Evolutionary conservation across 805 yeast species (phyloP), one percentile per base, ranked within the genome.

Genomic region (Kazachstania taianensis): DNA sequence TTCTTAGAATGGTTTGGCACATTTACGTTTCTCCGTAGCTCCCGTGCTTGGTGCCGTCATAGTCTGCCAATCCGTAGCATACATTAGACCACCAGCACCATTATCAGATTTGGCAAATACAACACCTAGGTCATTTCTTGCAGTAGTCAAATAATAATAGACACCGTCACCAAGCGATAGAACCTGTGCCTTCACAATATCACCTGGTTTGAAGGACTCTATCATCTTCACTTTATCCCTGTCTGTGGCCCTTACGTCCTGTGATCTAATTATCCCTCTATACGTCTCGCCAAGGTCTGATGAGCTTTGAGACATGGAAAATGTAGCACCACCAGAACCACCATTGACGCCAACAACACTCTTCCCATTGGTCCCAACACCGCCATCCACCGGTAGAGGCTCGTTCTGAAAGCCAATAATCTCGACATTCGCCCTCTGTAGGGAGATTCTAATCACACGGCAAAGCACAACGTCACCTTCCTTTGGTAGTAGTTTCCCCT

Each of bases 21-120:
- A 84, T 58, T 92, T 92, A 40, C 98, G 70, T 46, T 66, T 65
- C 49, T 86, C 96, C 9, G 74, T 59, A 7, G 69, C 71, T 1
- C 96, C 96, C 2, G 87, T 75, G 18, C 59, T 63, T 2, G 85
- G 78, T 42, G 82, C 75, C 22, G 80, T 69, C 97, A 94, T 92
- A 9, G 85, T 81, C 60, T 85, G 87, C 96, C 97, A 92, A 59
- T 92, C 97, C 29, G 85, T 61, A 2, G 98, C 94, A 48, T 78
- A 80, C 84, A 92, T 75, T 37, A 76, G 60, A 25, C 73, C 76
- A 2, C 95, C 95, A 3, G 76, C 75, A 13, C 78, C 79, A 42
- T 70, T 73, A 20, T 52, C 49, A 29, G 79, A 71, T 41, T 70
- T 75, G 5, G 97, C 96, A 57, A 87, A 82, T 1, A 92, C 78